Percentiles rank a stretch among this genome's conserved stretches.
These are phyloP conservation scores for Beauveria pseudobassiana DNA, from an alignment of 2,329 filamentous ascomycete species.

Conservation along the genomic window DNA sequence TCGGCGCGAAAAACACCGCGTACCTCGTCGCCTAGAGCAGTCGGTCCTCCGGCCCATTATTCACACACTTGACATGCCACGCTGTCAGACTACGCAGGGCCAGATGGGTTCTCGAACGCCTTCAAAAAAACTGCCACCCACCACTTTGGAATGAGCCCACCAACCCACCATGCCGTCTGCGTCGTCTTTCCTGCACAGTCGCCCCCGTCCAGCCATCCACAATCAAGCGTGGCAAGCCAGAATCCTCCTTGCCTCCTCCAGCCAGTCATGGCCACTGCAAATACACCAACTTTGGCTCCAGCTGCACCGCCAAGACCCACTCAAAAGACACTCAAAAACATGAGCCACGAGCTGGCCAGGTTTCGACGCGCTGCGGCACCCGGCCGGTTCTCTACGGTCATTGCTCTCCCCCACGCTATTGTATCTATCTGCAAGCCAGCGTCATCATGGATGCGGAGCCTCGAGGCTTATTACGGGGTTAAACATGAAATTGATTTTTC, in stretches of 20 bases:
- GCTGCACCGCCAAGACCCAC: background rate
- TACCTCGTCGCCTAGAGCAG: background rate
- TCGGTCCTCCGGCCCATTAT: background rate
- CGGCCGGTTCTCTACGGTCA: background rate
- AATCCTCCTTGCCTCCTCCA: background rate
- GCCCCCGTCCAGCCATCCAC: background rate
- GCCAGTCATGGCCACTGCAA: background rate
- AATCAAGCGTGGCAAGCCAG: background rate
- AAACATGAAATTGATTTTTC: background rate
- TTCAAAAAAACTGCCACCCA: background rate
- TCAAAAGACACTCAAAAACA: background rate
- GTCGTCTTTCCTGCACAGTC: background rate
- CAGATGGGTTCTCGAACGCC: conserved; percentile 8
- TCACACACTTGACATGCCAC: background rate
- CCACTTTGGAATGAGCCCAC: conserved; percentile 8
- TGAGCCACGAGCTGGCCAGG: background rate
- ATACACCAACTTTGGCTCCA: background rate
- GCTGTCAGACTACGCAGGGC: conserved; percentile 3
- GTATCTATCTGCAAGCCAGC: conserved; percentile 3
- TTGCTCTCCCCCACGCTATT: background rate
- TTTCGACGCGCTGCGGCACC: background rate
- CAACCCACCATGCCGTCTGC: background rate
- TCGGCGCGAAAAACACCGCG: background rate
- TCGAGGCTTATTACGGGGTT: background rate
- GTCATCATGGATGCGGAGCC: conserved; percentile 5